These are phyloP conservation scores for Apiotrichum akiyoshidainum DNA, from an alignment of 1,284 basidiomycete species.

Conservation along the genomic window DNA sequence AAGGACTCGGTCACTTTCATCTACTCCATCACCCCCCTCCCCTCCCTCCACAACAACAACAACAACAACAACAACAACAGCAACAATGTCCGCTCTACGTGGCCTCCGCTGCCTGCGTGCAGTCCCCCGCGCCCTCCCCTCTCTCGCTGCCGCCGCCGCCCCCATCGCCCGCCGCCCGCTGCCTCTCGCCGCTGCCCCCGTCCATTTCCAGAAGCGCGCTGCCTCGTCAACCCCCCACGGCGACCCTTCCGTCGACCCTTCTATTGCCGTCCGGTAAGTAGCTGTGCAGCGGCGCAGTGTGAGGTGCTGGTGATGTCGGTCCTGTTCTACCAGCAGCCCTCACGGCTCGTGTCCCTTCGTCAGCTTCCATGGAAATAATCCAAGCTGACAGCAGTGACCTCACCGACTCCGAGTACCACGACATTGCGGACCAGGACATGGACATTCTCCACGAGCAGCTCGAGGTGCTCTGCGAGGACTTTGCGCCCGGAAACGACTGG, in stretches of 20 bases:
- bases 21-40: background rate
- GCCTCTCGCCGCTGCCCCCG: background rate
- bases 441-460: conserved; percentile 72
- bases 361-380: background rate
- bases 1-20: background rate
- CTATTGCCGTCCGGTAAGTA: conserved; percentile 19
- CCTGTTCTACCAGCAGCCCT: background rate
- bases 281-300: background rate
- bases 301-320: background rate
- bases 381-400: conserved; percentile 16
- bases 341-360: background rate
- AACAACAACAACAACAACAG: background rate
- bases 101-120: background rate
- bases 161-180: background rate
- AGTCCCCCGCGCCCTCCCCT: background rate
- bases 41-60: too few relatives aligned
- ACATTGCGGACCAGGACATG: conserved; percentile 76
- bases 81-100: background rate
- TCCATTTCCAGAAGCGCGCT: background rate
- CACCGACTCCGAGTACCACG: conserved; percentile 61
- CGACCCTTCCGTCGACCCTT: conserved; percentile 17
- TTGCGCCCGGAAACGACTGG: conserved; percentile 56
- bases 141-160: background rate
- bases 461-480: conserved; percentile 70
- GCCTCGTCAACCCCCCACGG: conserved; percentile 17